Percentiles rank a stretch among this genome's conserved stretches.
Conservation (phyloP, 2,329 filamentous ascomycete species). For the Epichloe festucae region DNA sequence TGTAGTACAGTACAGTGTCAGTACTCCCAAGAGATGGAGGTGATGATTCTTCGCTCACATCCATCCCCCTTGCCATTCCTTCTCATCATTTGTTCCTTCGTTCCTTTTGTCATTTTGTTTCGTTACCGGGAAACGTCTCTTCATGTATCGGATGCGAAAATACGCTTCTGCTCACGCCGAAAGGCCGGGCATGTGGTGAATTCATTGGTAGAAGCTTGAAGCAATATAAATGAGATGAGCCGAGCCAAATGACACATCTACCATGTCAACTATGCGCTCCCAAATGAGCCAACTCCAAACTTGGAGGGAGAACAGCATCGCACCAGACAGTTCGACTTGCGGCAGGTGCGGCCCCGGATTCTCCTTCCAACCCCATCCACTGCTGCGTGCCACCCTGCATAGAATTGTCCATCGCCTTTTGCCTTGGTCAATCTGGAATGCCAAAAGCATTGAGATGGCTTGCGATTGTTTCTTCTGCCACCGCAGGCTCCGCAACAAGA, state of each 20-base stretch:
- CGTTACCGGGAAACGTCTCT: too few species aligned
- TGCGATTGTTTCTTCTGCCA: neutral
- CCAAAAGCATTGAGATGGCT: neutral
- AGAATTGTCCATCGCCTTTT: neutral
- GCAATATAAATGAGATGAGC: too few species aligned
- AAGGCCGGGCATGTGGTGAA: too few species aligned
- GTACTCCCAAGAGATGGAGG: too few species aligned
- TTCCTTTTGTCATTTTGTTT: neutral
- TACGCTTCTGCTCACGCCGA: too few species aligned
- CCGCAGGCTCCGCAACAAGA: neutral
- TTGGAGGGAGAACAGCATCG: neutral
- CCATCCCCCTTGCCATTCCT: too few species aligned
- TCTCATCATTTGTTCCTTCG: neutral
- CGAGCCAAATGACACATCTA: too few species aligned
- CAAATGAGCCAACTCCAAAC: neutral
- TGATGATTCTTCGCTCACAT: too few species aligned
- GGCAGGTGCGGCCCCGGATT: neutral
- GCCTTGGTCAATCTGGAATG: neutral
- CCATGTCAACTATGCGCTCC: too few species aligned
- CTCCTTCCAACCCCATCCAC: neutral
- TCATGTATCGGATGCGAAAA: too few species aligned
- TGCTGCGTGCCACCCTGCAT: neutral
- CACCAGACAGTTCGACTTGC: neutral
- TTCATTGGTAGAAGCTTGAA: too few species aligned
- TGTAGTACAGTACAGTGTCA: too few species aligned